Base-by-base conservation (phyloP, 1,284 basidiomycete species). In the Fomes fomentarius region DNA sequence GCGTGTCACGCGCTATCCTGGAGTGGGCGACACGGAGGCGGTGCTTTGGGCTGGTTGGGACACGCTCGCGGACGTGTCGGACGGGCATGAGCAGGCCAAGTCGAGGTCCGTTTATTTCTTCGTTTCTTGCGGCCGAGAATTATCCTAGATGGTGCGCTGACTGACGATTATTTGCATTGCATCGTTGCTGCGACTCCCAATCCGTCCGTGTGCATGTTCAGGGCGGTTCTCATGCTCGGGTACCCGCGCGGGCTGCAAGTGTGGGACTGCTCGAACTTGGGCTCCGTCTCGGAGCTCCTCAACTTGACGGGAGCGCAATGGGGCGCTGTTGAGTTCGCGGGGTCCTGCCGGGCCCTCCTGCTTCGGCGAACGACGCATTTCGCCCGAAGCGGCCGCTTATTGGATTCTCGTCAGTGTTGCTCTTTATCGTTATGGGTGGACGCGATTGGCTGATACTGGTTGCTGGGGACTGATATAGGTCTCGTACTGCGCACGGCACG, bases 181-280 rank as follows among this genome's bases (percentile, higher is more conserved):
- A 54, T 61, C 59, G 10, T 45, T 58, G 2, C 39, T 22, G 15
- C 42, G 2, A 44, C 46, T 11, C 33, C 22, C 14, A n/a, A 14
- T 14, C 11, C 19, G 11, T 6, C 26, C 31, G 22, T 35, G 31
- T 46, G 44, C 31, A 14, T n/a, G 2, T 10, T 12, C 47, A 82
- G 82, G 50, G 75, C 80, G n/a, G 67, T 87, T 6, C 76, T 90
- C 10, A 69, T 88, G 40, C 69, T 89, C 9, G 83, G 77, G 0
- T 89, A 89, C 65, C 64, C 72, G 8, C 68, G 73, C 5, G 84
- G 84, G 3, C 64, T 91, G 34, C 85, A 89, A 63, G 75, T 89
- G 25, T 91, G 87, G 87, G 85, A 90, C 63, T 84, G 82, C 58
- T 77, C 80, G 5, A 75, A 81, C 59, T 69, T 89, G 12, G 78